Conservation (phyloP, 495 filamentous ascomycete genomes). For the Xylona heveae region DNA sequence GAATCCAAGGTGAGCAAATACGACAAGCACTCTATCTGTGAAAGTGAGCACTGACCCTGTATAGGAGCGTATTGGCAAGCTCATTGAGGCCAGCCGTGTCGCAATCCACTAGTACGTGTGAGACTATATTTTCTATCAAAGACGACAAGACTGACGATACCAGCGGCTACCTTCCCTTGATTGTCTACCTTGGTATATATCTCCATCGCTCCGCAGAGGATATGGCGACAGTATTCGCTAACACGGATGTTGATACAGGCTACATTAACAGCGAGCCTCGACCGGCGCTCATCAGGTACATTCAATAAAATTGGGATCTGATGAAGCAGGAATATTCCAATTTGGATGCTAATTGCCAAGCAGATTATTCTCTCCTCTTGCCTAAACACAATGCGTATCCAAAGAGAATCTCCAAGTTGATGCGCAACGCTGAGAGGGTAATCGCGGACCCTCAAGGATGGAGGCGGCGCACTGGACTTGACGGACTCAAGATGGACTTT, state of each 20-base stretch:
- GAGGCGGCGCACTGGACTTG: too few species aligned
- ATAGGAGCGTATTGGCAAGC: slow-evolving; percentile 87
- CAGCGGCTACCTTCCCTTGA: slow-evolving; percentile 90
- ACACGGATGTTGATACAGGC: slow-evolving; percentile 25
- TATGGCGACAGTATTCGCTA: slow-evolving; percentile 1
- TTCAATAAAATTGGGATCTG: slow-evolving; percentile 1
- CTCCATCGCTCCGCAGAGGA: background rate
- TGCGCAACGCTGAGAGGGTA: too few species aligned
- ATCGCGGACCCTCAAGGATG: too few species aligned
- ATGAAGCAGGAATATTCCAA: background rate
- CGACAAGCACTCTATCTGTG: background rate
- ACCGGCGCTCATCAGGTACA: slow-evolving; percentile 81
- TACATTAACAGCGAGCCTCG: slow-evolving; percentile 85
- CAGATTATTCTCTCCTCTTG: slow-evolving; percentile 7
- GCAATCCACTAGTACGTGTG: slow-evolving; percentile 91
- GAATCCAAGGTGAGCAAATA: slow-evolving; percentile 61
- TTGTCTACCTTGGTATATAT: slow-evolving; percentile 79
- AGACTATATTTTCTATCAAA: too few species aligned
- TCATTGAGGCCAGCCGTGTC: slow-evolving; percentile 83
- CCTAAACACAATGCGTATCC: background rate
- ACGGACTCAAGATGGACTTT: too few species aligned
- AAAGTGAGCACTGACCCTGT: slow-evolving; percentile 4
- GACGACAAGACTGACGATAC: too few species aligned
- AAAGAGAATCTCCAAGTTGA: background rate
- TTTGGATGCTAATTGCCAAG: background rate